Evolutionary conservation across 805 yeast species (phyloP), one percentile per base, ranked within the genome.

Genomic region (Starmerella vaccinii): DNA sequence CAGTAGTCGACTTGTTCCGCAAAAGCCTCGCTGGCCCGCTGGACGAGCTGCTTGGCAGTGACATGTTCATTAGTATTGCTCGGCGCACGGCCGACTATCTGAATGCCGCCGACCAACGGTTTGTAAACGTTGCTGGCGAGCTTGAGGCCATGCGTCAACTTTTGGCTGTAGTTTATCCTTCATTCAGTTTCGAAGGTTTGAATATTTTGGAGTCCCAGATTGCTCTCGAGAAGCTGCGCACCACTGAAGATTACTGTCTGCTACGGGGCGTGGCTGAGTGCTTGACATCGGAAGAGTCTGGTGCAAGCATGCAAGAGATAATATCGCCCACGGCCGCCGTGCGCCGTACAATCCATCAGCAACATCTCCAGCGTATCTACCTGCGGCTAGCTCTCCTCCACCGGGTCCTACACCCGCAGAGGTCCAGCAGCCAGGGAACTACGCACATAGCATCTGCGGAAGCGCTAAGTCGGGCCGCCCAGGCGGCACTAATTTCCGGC

Each of bases 91-190:
- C 33, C 4, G 49, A 50, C 21, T 54, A 51, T 38, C 50, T 59
- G n/a, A 40, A 24, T n/a, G 33, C 39, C 40, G n/a, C 39, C 10
- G 19, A 33, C 21, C 39, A 49, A 19, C 44, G 46, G 2, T 49
- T 53, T 29, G 40, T 51, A 16, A 45, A 46, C 27, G 57, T 62
- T 24, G 57, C 65, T 26, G 66, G 67, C 30, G 62, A 63, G 48
- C 47, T 64, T 22, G 68, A 65, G 50, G 63, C 61, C 22, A 57
- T 65, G 52, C 59, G 67, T 19, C 67, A 63, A 54, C 46, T 64
- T 3, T 41, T 63, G 32, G 51, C 56, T 4, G 42, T 55, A 1
- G 52, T 61, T 2, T 55, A 44, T 34, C 63, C 64, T 10, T 26
- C 51, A 23, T 26, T 45, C 35, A 46, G 40, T 15, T 39, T 49